These are phyloP conservation scores for Carex littledalei DNA, from an alignment of 176 grass and related monocot species.

Conservation along the genomic window DNA sequence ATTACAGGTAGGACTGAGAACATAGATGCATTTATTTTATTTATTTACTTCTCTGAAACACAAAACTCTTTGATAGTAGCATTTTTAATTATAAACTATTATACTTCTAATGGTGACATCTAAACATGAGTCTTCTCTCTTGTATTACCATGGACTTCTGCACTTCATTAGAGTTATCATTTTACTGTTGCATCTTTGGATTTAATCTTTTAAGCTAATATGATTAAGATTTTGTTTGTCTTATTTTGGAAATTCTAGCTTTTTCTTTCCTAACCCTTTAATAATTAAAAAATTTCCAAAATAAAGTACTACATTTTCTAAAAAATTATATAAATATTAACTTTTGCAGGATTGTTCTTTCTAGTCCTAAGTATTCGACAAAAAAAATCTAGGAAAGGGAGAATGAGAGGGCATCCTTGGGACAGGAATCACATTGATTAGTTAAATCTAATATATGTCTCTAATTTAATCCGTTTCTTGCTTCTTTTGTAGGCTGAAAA, in stretches of 20 bases:
- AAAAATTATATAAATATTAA: background rate
- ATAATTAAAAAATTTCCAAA: too few species aligned
- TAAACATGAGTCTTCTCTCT: background rate
- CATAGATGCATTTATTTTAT: background rate
- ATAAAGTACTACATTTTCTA: background rate
- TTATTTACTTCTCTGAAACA: background rate
- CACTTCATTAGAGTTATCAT: background rate
- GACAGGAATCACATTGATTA: background rate
- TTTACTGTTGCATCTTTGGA: background rate
- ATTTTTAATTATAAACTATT: background rate
- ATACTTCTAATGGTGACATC: background rate
- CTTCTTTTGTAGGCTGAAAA: slow-evolving; percentile 77
- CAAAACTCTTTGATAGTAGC: background rate
- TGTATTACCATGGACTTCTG: background rate
- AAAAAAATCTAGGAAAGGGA: background rate
- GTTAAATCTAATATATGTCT: background rate
- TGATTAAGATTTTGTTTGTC: background rate
- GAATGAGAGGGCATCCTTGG: background rate
- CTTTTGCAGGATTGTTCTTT: background rate
- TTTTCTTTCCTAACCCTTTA: background rate
- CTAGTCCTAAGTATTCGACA: background rate
- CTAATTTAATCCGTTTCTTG: slow-evolving; percentile 6
- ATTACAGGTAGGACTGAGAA: slow-evolving; percentile 60
- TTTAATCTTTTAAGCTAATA: background rate
- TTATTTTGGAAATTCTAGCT: background rate